Conservation (phyloP, 2,329 filamentous ascomycete species). For the Cordyceps cateniannulata region DNA sequence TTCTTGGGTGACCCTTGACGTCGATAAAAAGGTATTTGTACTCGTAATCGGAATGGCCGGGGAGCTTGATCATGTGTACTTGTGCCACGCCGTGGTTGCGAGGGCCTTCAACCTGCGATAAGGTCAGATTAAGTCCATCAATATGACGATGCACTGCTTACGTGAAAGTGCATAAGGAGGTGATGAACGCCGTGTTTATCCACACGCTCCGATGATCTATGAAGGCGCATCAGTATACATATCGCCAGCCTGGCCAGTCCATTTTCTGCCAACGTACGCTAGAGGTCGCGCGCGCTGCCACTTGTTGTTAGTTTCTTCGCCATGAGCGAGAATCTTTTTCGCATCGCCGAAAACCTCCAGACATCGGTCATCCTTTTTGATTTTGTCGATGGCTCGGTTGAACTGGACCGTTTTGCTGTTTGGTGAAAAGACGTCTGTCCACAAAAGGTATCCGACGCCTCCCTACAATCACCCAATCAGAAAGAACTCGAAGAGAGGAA, state of each 20-base stretch:
- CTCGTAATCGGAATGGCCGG: slow-evolving; percentile 60
- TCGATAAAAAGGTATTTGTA: slow-evolving; percentile 79
- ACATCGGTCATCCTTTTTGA: slow-evolving; percentile 67
- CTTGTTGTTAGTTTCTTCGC: slow-evolving; percentile 73
- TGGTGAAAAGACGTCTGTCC: slow-evolving; percentile 74
- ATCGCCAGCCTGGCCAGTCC: not conserved
- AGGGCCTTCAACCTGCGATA: slow-evolving; percentile 64
- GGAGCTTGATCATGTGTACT: slow-evolving; percentile 68
- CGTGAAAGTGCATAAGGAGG: slow-evolving; percentile 78
- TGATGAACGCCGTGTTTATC: slow-evolving; percentile 75
- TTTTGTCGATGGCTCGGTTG: slow-evolving; percentile 75
- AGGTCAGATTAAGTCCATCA: slow-evolving; percentile 8
- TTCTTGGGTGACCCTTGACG: slow-evolving; percentile 60
- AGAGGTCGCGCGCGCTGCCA: slow-evolving; percentile 66
- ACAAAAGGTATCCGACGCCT: slow-evolving; percentile 72
- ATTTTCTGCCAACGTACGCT: slow-evolving; percentile 35
- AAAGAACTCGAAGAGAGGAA: not conserved
- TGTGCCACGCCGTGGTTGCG: slow-evolving; percentile 65
- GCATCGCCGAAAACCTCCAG: slow-evolving; percentile 66
- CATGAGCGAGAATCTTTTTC: slow-evolving; percentile 72
- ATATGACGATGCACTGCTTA: slow-evolving; percentile 30
- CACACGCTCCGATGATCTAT: slow-evolving; percentile 58
- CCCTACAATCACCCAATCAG: slow-evolving; percentile 40
- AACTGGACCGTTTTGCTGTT: slow-evolving; percentile 84
- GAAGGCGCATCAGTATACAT: slow-evolving; percentile 20